These are phyloP conservation scores for Adansonia digitata DNA, from an alignment of 345 rosid species.

Conservation along the genomic window DNA sequence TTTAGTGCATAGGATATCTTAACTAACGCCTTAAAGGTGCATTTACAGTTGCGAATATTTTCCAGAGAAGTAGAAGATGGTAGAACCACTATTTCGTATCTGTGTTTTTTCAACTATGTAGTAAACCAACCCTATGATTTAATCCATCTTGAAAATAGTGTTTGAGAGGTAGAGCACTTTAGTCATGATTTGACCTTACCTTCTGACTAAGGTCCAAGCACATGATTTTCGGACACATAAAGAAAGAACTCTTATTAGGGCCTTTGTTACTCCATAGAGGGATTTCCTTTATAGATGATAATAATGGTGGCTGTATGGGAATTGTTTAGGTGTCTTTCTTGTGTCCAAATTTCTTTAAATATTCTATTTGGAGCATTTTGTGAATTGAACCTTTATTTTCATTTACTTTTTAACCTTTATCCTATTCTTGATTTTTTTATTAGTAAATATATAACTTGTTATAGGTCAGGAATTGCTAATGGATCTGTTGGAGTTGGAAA, in stretches of 20 bases:
- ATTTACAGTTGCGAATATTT: neutral
- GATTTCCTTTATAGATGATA: conserved; percentile 5
- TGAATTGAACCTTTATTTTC: neutral
- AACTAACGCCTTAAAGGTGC: neutral
- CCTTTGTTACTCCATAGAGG: neutral
- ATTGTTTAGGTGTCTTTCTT: conserved; percentile 19
- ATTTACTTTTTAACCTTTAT: conserved; percentile 16
- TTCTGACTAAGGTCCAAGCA: conserved; percentile 1
- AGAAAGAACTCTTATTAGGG: neutral
- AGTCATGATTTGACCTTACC: neutral
- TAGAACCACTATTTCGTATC: neutral
- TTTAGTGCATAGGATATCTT: neutral
- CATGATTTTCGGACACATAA: neutral
- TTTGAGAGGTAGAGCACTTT: conserved; percentile 4
- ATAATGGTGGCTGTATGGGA: conserved; percentile 3
- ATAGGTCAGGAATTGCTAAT: conserved; percentile 68
- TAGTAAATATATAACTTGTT: conserved; percentile 23
- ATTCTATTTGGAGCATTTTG: neutral
- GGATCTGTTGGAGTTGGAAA: conserved; percentile 69
- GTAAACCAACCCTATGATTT: neutral
- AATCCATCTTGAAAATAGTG: neutral
- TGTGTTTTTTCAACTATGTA: neutral
- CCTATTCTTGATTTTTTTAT: conserved; percentile 12
- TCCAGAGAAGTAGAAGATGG: neutral
- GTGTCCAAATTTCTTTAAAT: neutral